These are phyloP conservation scores for Blepharisma japonicum DNA, from an alignment of 73 alveolate species.

Conservation along the genomic window DNA sequence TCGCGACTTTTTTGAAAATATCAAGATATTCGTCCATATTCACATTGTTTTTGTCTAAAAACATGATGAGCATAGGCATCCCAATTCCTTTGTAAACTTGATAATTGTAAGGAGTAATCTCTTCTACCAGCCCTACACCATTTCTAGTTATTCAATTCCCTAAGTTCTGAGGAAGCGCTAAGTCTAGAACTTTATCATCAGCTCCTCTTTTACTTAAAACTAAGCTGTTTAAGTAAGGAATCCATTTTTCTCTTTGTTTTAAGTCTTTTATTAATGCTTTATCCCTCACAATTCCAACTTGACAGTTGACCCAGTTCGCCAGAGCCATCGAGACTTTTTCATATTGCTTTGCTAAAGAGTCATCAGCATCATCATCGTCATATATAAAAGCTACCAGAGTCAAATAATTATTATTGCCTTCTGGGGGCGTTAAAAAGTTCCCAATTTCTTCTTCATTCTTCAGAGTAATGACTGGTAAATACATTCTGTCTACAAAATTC, in stretches of 20 bases:
- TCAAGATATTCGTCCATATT: neutral
- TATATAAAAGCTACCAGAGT: too few relatives aligned
- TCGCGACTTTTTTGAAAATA: neutral
- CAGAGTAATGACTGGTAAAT: too few relatives aligned
- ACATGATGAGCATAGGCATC: neutral
- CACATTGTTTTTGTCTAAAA: neutral
- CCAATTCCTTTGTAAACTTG: neutral
- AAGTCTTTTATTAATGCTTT: neutral
- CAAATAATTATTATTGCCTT: too few relatives aligned
- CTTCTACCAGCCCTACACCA: neutral
- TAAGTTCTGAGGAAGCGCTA: neutral
- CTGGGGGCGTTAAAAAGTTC: too few relatives aligned
- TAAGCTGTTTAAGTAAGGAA: neutral
- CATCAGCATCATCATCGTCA: too few relatives aligned
- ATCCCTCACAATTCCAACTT: neutral
- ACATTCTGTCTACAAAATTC: too few relatives aligned
- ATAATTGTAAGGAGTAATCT: neutral
- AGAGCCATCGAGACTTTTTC: too few relatives aligned
- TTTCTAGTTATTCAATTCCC: neutral
- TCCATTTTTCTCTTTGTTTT: neutral
- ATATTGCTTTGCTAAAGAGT: too few relatives aligned
- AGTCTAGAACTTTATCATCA: neutral
- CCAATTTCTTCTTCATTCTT: too few relatives aligned
- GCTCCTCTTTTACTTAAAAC: neutral
- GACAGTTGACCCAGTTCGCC: too few relatives aligned